Evolutionary conservation across 352 stramenopile genomes (phyloP).

Genomic region (Phytophthora litchii): DNA sequence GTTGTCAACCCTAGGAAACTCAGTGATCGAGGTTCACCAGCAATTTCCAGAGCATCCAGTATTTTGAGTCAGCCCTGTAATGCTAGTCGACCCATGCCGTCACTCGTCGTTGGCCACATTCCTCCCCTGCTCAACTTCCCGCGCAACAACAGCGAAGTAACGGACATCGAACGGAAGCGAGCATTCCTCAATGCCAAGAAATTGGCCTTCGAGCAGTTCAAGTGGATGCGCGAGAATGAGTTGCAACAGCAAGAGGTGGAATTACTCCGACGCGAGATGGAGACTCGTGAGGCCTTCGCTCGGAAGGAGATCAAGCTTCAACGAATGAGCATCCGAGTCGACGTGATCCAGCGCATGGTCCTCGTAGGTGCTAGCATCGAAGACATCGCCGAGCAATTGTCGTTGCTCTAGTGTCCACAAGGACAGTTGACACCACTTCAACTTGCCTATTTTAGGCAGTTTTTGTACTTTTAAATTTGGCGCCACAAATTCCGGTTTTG

Average conservation of each 20-base stretch:
- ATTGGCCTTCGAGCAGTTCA: conserved; percentile 25
- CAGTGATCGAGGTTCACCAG: background rate
- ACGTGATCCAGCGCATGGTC: conserved; percentile 28
- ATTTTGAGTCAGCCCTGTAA: background rate
- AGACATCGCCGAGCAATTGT: conserved; percentile 11
- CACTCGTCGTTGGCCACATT: conserved; percentile 2
- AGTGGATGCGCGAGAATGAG: conserved; percentile 18
- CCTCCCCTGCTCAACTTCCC: conserved; percentile 7
- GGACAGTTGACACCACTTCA: background rate
- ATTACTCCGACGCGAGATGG: conserved; percentile 26
- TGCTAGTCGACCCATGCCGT: background rate
- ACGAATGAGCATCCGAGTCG: conserved; percentile 16
- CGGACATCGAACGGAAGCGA: conserved; percentile 19
- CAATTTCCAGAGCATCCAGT: background rate
- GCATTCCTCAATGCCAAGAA: conserved; percentile 20
- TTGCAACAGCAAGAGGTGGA: conserved; percentile 22
- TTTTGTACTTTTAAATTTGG: background rate
- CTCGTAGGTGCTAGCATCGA: conserved; percentile 5
- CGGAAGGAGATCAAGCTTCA: conserved; percentile 26
- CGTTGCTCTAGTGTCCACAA: conserved; percentile 7
- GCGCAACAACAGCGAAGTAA: background rate
- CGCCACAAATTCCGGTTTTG: background rate
- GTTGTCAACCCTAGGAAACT: background rate
- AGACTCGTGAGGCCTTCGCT: conserved; percentile 18
- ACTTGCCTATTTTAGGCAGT: conserved; percentile 4